Evolutionary conservation across 306 rosid genomes (phyloP).

Genomic region (Psophocarpus tetragonolobus): DNA sequence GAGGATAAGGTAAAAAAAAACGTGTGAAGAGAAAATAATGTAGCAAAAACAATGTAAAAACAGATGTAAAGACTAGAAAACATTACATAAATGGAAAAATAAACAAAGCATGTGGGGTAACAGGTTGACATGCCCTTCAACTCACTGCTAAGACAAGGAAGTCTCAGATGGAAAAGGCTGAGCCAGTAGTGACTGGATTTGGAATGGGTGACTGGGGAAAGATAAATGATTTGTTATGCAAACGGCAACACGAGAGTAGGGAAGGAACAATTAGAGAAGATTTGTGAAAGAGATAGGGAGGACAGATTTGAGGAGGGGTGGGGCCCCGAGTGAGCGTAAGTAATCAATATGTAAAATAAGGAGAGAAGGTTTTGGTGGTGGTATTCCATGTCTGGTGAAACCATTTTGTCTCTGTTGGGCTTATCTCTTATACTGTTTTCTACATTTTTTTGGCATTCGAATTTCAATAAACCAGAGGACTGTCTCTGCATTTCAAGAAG

Average conservation of each 20-base stretch:
- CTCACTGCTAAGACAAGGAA: neutral
- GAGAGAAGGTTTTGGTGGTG: neutral
- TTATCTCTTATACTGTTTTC: neutral
- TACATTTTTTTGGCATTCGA: neutral
- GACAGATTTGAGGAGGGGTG: neutral
- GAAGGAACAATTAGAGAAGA: neutral
- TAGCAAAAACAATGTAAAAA: neutral
- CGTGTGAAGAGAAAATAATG: neutral
- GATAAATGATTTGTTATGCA: neutral
- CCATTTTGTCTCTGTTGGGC: neutral
- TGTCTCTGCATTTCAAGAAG: neutral
- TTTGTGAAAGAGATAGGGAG: neutral
- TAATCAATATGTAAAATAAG: neutral
- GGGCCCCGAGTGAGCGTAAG: too few relatives aligned
- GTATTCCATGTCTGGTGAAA: neutral
- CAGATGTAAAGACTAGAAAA: neutral
- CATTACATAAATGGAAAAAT: neutral
- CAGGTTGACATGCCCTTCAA: neutral
- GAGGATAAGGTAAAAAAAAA: neutral
- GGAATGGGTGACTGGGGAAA: neutral
- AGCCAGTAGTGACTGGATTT: neutral
- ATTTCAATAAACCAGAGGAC: neutral
- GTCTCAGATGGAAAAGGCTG: neutral
- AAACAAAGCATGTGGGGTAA: neutral
- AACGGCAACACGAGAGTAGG: neutral